Percentiles rank a stretch among this genome's conserved stretches.
Conservation (phyloP, 1,284 basidiomycete species). For the Exsudoporus floridanus region DNA sequence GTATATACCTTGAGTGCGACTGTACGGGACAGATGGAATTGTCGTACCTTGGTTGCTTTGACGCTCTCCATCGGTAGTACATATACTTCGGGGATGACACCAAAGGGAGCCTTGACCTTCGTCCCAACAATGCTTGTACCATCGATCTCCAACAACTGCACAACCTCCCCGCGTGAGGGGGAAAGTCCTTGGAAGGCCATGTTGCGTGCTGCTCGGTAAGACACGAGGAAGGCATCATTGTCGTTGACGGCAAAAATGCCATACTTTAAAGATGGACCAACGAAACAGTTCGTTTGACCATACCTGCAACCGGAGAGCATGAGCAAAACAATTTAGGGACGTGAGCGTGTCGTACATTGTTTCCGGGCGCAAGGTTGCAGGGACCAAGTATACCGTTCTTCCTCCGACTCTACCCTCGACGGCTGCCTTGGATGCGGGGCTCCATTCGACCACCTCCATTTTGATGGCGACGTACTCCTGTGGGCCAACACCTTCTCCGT, state of each 20-base stretch:
- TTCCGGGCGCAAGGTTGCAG: constrained; percentile 95
- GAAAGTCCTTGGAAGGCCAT: constrained; percentile 95
- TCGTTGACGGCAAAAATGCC: constrained; percentile 88
- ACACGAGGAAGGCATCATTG: constrained; percentile 87
- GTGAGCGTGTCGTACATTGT: constrained; percentile 71
- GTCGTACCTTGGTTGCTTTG: constrained; percentile 78
- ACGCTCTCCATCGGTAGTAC: constrained; percentile 99
- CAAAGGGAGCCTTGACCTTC: constrained; percentile 87
- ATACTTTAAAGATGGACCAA: constrained; percentile 90
- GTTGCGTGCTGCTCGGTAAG: constrained; percentile 89
- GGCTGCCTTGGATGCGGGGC: constrained; percentile 55
- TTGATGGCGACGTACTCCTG: constrained; percentile 97
- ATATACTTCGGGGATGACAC: constrained; percentile 84
- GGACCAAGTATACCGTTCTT: constrained; percentile 88
- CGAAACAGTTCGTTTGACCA: constrained; percentile 98
- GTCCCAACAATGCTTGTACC: constrained; percentile 87
- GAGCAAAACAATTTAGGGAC: constrained; percentile 4
- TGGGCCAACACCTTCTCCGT: constrained; percentile 93
- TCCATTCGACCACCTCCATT: constrained; percentile 91
- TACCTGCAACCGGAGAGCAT: constrained; percentile 56
- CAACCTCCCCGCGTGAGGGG: constrained; percentile 66
- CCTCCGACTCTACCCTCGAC: constrained; percentile 71
- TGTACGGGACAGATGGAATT: neutral
- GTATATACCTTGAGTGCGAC: neutral
- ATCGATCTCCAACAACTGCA: constrained; percentile 73